These are phyloP conservation scores for Cutaneotrichosporon spelunceum DNA, from an alignment of 1,284 basidiomycete genomes.

Conservation along the genomic window DNA sequence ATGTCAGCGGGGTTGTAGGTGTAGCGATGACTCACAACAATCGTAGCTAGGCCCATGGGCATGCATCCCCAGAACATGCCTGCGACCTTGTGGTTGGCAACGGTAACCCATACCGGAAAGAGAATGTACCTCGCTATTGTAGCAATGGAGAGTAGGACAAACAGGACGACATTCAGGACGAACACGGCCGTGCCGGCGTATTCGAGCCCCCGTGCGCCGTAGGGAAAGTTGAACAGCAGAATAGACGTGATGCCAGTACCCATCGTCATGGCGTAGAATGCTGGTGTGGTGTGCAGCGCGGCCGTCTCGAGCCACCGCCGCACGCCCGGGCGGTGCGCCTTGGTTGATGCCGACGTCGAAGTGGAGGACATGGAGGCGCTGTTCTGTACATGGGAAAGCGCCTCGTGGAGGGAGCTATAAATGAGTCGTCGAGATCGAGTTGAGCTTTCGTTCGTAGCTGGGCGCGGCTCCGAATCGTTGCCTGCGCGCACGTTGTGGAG, in stretches of 20 bases:
- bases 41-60: slow-evolving; percentile 67
- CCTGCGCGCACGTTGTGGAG: too few species aligned
- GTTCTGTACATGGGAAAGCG: not conserved
- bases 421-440: too few species aligned
- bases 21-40: slow-evolving; percentile 53
- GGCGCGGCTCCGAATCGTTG: not conserved
- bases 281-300: slow-evolving; percentile 30
- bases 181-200: slow-evolving; percentile 57
- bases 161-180: slow-evolving; percentile 64
- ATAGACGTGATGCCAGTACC: slow-evolving; percentile 55
- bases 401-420: too few species aligned
- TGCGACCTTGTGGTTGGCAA: slow-evolving; percentile 59
- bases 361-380: not conserved
- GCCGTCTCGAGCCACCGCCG: not conserved
- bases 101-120: slow-evolving; percentile 2
- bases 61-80: slow-evolving; percentile 67
- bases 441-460: too few species aligned
- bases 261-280: slow-evolving; percentile 49
- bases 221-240: slow-evolving; percentile 54
- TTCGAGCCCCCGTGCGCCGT: slow-evolving; percentile 50
- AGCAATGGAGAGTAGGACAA: slow-evolving; percentile 58
- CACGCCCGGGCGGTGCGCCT: not conserved
- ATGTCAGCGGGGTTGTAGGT: slow-evolving; percentile 3
- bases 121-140: slow-evolving; percentile 56
- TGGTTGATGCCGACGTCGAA: not conserved